phyloP scores from a whole-genome alignment of 2,329 filamentous ascomycete species.

The Biscogniauxia marginata region DNA sequence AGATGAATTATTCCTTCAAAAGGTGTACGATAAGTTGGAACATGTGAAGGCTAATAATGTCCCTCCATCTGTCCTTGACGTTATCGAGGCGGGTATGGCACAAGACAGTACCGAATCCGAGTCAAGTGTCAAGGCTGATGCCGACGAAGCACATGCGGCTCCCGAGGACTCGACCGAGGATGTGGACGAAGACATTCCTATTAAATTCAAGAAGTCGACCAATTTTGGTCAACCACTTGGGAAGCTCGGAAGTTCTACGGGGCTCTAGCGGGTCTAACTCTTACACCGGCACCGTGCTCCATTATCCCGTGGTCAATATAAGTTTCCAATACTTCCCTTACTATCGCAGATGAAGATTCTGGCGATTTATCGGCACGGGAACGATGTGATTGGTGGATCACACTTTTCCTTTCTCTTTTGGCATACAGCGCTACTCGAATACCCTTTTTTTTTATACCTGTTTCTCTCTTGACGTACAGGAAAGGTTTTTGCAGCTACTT shows the following conservation, averaged over 20 bases:
- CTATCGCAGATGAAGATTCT: not conserved
- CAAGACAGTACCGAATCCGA: slow-evolving; percentile 1
- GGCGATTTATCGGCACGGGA: not conserved
- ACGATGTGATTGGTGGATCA: not conserved
- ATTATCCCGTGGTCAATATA: slow-evolving; percentile 1
- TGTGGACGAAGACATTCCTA: slow-evolving; percentile 21
- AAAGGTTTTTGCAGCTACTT: slow-evolving; percentile 7
- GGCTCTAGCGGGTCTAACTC: not conserved
- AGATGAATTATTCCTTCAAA: slow-evolving; percentile 53
- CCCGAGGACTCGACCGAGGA: slow-evolving; percentile 10
- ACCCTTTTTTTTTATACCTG: slow-evolving; percentile 18
- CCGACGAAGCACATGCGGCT: slow-evolving; percentile 13
- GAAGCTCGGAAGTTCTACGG: slow-evolving; percentile 12
- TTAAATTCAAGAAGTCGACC: slow-evolving; percentile 23
- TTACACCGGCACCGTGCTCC: not conserved
- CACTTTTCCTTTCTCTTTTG: slow-evolving; percentile 4
- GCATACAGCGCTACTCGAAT: slow-evolving; percentile 13
- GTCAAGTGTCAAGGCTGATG: slow-evolving; percentile 3
- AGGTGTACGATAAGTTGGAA: slow-evolving; percentile 51
- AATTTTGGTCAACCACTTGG: slow-evolving; percentile 32
- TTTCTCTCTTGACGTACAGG: slow-evolving; percentile 6
- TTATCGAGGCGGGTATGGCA: slow-evolving; percentile 4
- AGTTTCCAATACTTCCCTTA: slow-evolving; percentile 5
- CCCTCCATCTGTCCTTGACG: slow-evolving; percentile 43
- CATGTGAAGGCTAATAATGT: slow-evolving; percentile 46